Conservation (phyloP, 2,329 filamentous ascomycete species). For the Shiraia bambusicola region DNA sequence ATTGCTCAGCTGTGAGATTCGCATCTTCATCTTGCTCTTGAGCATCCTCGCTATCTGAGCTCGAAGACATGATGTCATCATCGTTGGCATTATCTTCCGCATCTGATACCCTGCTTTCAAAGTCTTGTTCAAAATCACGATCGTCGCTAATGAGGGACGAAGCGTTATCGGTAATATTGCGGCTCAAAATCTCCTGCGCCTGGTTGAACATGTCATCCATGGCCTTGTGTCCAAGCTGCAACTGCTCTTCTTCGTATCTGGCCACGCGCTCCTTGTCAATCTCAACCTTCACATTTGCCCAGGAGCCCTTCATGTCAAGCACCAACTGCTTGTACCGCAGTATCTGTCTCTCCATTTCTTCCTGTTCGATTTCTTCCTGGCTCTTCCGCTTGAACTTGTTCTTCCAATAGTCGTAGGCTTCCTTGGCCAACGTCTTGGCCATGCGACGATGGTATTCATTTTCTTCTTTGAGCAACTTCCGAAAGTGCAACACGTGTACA, state of each 20-base stretch:
- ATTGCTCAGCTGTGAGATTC: constrained; percentile 67
- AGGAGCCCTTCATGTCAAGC: constrained; percentile 62
- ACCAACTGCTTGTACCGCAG: constrained; percentile 71
- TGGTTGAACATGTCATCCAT: constrained; percentile 73
- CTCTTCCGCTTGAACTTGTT: constrained; percentile 57
- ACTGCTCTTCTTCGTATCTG: constrained; percentile 63
- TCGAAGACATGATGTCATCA: constrained; percentile 43
- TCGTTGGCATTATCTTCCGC: constrained; percentile 45
- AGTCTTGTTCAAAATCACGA: constrained; percentile 46
- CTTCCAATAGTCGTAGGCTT: constrained; percentile 74
- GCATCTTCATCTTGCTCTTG: constrained; percentile 59
- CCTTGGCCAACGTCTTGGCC: constrained; percentile 78
- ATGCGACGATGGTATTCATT: constrained; percentile 72
- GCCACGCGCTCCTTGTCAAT: constrained; percentile 59
- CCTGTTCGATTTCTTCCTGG: constrained; percentile 76
- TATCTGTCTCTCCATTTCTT: constrained; percentile 68
- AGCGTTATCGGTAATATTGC: constrained; percentile 38
- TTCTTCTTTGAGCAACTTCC: constrained; percentile 76
- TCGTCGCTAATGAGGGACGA: constrained; percentile 44
- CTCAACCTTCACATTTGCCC: constrained; percentile 60
- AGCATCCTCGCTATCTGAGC: constrained; percentile 42
- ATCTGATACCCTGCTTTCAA: constrained; percentile 42
- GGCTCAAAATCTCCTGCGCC: constrained; percentile 55
- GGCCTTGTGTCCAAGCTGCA: constrained; percentile 59
- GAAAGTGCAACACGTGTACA: constrained; percentile 76